Conservation (phyloP, 202 grass and related monocot species). For the Bolboschoenoplectus hybrid region DNA sequence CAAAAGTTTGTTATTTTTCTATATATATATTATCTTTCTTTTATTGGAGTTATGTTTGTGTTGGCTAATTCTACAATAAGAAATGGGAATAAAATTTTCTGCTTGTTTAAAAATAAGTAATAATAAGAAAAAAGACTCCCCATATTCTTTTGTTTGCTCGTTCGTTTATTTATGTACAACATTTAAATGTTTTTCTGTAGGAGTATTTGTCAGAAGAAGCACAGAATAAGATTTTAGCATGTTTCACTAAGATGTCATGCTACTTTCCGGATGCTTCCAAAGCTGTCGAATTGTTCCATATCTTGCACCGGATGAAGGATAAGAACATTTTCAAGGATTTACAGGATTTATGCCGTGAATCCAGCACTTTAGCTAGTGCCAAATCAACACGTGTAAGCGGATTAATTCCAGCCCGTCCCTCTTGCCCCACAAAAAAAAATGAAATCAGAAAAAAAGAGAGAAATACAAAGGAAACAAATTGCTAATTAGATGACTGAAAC, state of each 20-base stretch:
- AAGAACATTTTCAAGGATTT: constrained; percentile 94
- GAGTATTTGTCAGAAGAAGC: constrained; percentile 67
- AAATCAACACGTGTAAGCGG: constrained; percentile 60
- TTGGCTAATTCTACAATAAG: constrained; percentile 15
- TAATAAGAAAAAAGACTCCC: not conserved
- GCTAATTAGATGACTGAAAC: not conserved
- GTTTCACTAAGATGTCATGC: constrained; percentile 73
- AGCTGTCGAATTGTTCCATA: constrained; percentile 76
- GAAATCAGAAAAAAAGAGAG: not conserved
- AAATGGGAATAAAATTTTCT: not conserved
- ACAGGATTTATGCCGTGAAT: constrained; percentile 61
- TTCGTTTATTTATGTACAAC: constrained; percentile 40
- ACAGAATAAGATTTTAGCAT: constrained; percentile 53
- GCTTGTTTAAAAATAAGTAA: not conserved
- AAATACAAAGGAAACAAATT: not conserved
- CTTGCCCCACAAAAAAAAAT: not conserved
- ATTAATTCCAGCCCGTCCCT: not conserved
- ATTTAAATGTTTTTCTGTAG: constrained; percentile 50
- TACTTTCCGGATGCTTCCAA: constrained; percentile 65
- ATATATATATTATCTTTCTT: constrained; percentile 17
- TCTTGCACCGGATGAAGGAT: constrained; percentile 88
- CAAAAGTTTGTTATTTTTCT: constrained; percentile 60
- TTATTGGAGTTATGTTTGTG: not conserved
- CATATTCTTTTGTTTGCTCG: constrained; percentile 4
- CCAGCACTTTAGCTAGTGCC: constrained; percentile 51